A percentile compares a stretch with the other conserved stretches of the same genome.
Conservation (phyloP, 495 filamentous ascomycete genomes). For the Penicillium simplicissimum region DNA sequence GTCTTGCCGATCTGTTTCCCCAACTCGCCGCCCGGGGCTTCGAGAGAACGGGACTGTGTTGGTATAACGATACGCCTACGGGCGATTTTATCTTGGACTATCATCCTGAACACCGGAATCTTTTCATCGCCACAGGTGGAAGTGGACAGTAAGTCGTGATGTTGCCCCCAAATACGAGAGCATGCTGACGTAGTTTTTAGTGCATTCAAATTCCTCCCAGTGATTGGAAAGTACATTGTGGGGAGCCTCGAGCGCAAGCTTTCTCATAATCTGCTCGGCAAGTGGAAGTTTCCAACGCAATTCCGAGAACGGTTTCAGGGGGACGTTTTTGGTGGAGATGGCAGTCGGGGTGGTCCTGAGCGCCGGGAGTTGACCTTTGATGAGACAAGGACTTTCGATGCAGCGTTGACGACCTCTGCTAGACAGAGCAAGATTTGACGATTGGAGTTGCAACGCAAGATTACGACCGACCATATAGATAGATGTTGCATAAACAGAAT, state of each 20-base stretch:
- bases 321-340: constrained; percentile 34
- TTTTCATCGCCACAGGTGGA: constrained; percentile 78
- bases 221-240: constrained; percentile 47
- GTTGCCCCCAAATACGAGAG: background rate
- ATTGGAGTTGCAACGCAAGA: background rate
- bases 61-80: constrained; percentile 76
- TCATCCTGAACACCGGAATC: constrained; percentile 60
- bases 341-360: constrained; percentile 35
- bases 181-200: constrained; percentile 12
- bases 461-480: background rate
- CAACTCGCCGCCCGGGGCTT: constrained; percentile 60
- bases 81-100: constrained; percentile 76
- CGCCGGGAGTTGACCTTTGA: constrained; percentile 29
- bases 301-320: constrained; percentile 26
- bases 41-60: constrained; percentile 67
- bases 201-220: constrained; percentile 51
- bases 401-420: constrained; percentile 21
- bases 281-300: constrained; percentile 39
- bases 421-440: constrained; percentile 32
- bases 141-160: constrained; percentile 60
- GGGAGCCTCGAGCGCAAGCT: constrained; percentile 40
- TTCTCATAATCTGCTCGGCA: constrained; percentile 32
- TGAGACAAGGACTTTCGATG: constrained; percentile 22
- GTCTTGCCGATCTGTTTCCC: constrained; percentile 59
- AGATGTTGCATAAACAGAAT: background rate